Evolutionary conservation across 140 eudicot genomes (phyloP).

Genomic region (Oenanthe javanica): DNA sequence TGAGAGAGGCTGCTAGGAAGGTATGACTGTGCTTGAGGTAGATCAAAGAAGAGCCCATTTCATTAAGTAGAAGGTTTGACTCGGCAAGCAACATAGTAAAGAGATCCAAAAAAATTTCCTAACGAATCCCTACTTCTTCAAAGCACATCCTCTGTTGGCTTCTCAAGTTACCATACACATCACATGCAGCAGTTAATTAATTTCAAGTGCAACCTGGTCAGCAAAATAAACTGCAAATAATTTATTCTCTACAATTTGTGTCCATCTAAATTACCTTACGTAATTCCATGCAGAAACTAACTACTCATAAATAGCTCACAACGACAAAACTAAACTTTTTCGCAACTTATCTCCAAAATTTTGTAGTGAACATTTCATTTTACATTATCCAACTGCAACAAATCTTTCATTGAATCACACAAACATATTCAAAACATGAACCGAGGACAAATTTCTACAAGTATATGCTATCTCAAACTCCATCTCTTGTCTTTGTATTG

Average conservation of each 20-base stretch:
- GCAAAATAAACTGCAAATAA: not conserved
- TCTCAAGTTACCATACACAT: not conserved
- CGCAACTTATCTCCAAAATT: not conserved
- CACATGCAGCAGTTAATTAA: not conserved
- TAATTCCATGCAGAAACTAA: not conserved
- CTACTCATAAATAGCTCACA: not conserved
- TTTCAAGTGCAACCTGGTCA: not conserved
- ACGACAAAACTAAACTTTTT: not conserved
- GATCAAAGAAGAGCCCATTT: not conserved
- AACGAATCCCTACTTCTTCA: not conserved
- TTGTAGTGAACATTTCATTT: not conserved
- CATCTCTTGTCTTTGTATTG: not conserved
- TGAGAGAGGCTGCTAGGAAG: not conserved
- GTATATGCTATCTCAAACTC: not conserved
- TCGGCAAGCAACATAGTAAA: not conserved
- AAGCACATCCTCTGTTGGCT: not conserved
- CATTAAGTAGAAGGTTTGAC: not conserved
- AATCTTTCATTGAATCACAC: not conserved
- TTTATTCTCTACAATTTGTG: not conserved
- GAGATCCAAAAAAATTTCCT: not conserved
- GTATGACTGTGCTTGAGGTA: not conserved
- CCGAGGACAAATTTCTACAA: too few relatives aligned
- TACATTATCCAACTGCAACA: not conserved
- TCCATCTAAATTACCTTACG: not conserved
- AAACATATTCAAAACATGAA: not conserved